Evolutionary conservation across 495 filamentous ascomycete species (phyloP), one percentile per base, ranked within the genome.

Genomic region (Penicillium atrosanguineum): DNA sequence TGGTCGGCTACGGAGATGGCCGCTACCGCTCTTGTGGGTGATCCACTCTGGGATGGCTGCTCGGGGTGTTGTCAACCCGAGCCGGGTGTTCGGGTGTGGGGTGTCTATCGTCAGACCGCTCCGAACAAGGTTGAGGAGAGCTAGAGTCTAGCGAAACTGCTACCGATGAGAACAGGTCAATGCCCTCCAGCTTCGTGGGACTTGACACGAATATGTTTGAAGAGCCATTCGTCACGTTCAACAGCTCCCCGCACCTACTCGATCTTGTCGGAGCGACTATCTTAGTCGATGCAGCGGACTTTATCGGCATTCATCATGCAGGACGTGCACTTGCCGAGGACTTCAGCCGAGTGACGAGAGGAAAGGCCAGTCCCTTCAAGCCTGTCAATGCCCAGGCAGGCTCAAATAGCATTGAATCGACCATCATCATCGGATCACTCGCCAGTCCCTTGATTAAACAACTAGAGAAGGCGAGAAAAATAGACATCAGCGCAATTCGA

Each of bases 351-450:
- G 86, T 88, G 4, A 87, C 84, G 9, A 83, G 84, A 19, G 74
- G 69, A 34, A 83, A 84, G 5, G 48, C 62, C 18, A 68, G 50
- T 44, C 68, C 71, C 29, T 66, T 69, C 53, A 66, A 71, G 50
- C 52, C 61, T 6, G 73, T 79, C 11, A 68, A 73, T 7, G 26
- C 26, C 0, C 60, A 57, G 12, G 69, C 15, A 6, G 25, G 12
- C 8, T 23, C 23, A 12, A n/a, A 15, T 11, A 26, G 26, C 7
- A 28, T 4, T 11, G 49, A 28, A 16, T 75, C 70, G 0, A 79
- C 83, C n/a, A 85, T 90, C 57, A 86, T 91, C 57, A 80, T 79
- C 28, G 88, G 87, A 4, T 89, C 85, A 6, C 75, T 89, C 36
- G 78, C 82, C 45, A 88, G 84, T 0, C 63, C 68, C 14, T 61